phyloP scores from a whole-genome alignment of 1,284 basidiomycete genomes.

The Agroathelia rolfsii region DNA sequence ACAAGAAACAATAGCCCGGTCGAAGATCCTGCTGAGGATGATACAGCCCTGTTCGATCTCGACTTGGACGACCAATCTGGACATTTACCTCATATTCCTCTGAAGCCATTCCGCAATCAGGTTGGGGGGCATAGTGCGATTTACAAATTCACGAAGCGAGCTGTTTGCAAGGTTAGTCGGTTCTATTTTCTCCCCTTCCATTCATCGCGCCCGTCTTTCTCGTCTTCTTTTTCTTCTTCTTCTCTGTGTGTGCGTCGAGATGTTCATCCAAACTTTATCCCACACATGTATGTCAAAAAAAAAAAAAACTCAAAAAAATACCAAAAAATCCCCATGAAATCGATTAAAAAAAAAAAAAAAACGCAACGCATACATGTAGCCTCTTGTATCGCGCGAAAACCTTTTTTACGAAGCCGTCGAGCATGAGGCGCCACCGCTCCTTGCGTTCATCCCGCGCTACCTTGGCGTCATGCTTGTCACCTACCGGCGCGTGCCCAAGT shows the following conservation, averaged over 20 bases:
- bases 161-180: conserved; percentile 88
- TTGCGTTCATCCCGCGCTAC: conserved; percentile 93
- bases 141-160: conserved; percentile 95
- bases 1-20: conserved; percentile 12
- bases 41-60: conserved; percentile 30
- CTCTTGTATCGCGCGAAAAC: conserved; percentile 93
- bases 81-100: conserved; percentile 79
- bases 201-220: conserved; percentile 16
- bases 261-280: too few species aligned
- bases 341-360: too few species aligned
- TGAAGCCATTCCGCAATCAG: conserved; percentile 95
- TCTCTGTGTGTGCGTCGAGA: conserved; percentile 20
- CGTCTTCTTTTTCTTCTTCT: conserved; percentile 11
- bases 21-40: conserved; percentile 19
- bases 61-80: conserved; percentile 39
- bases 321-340: too few species aligned
- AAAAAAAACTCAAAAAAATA: too few species aligned
- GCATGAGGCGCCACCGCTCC: conserved; percentile 80
- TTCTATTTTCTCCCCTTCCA: conserved; percentile 11
- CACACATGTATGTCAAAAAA: too few species aligned
- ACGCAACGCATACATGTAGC: conserved; percentile 48
- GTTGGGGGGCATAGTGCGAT: conserved; percentile 96
- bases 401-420: conserved; percentile 98
- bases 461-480: conserved; percentile 97
- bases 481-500: conserved; percentile 71